phyloP scores from a whole-genome alignment of 2,329 filamentous ascomycete species.

The Ophiobolus disseminans region DNA sequence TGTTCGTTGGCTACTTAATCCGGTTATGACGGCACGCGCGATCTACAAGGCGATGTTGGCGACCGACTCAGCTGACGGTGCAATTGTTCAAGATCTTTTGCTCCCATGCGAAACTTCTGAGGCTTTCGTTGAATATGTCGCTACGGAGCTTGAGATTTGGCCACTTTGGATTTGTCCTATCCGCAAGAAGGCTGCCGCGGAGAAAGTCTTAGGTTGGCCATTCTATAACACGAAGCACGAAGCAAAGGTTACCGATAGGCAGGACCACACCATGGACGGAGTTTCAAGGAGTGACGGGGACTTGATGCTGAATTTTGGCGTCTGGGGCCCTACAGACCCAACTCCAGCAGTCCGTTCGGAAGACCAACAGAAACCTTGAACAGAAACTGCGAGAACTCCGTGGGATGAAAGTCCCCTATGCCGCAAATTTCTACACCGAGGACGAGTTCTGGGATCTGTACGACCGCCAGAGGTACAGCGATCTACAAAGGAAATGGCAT shows the following conservation, averaged over 20 bases:
- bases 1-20: slow-evolving; percentile 63
- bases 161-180: slow-evolving; percentile 65
- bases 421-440: slow-evolving; percentile 78
- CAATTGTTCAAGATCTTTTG: slow-evolving; percentile 67
- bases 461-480: slow-evolving; percentile 63
- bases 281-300: slow-evolving; percentile 1
- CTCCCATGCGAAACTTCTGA: slow-evolving; percentile 59
- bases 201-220: slow-evolving; percentile 13
- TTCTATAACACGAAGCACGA: slow-evolving; percentile 11
- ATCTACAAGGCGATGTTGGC: slow-evolving; percentile 67
- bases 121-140: slow-evolving; percentile 59
- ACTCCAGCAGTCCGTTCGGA: slow-evolving; percentile 64
- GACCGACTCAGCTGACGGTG: slow-evolving; percentile 59
- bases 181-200: slow-evolving; percentile 16
- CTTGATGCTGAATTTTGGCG: slow-evolving; percentile 52
- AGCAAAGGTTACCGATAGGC: neutral
- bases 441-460: slow-evolving; percentile 71
- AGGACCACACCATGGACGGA: too few species aligned
- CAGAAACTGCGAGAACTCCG: slow-evolving; percentile 69
- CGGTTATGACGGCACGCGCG: slow-evolving; percentile 64
- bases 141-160: slow-evolving; percentile 54
- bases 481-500: slow-evolving; percentile 61
- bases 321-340: slow-evolving; percentile 76
- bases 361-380: slow-evolving; percentile 73
- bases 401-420: slow-evolving; percentile 85